Percentiles rank a stretch among this genome's conserved stretches.
Conservation (phyloP, 75 land plant species). For the Ceratopteris richardii region DNA sequence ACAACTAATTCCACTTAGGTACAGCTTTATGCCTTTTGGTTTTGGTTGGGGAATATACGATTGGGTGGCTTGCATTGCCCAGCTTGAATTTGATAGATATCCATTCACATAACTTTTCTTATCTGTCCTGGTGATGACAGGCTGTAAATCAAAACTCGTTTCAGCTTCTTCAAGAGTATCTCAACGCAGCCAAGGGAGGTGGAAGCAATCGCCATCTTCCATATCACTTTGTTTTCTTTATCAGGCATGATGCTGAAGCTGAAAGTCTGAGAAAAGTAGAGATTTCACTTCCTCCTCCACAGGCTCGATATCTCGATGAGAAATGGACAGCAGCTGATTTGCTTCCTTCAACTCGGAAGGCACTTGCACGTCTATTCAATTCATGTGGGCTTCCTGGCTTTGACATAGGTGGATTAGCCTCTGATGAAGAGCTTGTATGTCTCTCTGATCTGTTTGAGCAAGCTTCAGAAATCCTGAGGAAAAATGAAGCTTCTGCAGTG, state of each 20-base stretch:
- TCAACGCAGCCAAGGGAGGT: constrained; percentile 29
- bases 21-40: no score
- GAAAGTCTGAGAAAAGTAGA: constrained; percentile 30
- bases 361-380: constrained; percentile 24
- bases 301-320: constrained; percentile 16
- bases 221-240: constrained; percentile 32
- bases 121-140: no score
- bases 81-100: no score
- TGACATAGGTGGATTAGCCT: constrained; percentile 19
- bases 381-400: constrained; percentile 26
- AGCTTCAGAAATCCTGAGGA: constrained; percentile 38
- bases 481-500: constrained; percentile 24
- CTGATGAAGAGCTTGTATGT: constrained; percentile 16
- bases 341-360: constrained; percentile 23
- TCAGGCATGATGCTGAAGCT: constrained; percentile 8
- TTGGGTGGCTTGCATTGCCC: no score
- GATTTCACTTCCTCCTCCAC: constrained; percentile 32
- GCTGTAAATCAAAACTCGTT: constrained; percentile 31
- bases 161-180: constrained; percentile 39
- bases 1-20: no score
- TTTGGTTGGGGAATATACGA: no score
- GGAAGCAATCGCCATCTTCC: constrained; percentile 9
- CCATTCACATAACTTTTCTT: no score
- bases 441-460: constrained; percentile 41
- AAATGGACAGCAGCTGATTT: constrained; percentile 15